Conservation (phyloP, 1,284 basidiomycete genomes). For the Sutorius eximius region DNA sequence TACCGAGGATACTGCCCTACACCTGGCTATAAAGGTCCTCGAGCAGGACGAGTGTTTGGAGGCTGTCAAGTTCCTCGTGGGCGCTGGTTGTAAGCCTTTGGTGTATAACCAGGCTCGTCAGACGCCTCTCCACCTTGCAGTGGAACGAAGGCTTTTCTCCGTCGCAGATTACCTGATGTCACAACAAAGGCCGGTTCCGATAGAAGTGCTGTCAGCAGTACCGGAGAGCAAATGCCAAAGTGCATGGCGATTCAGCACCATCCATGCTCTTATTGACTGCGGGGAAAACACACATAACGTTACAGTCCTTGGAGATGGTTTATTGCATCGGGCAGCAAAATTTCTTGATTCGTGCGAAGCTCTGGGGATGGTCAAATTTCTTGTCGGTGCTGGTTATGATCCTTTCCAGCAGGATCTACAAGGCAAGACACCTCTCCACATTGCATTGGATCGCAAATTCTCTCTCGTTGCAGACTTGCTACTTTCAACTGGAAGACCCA, state of each 20-base stretch:
- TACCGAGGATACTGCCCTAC: not conserved
- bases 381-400: not conserved
- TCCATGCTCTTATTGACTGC: not conserved
- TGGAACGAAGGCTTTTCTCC: too few species aligned
- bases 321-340: not conserved
- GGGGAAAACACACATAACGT: not conserved
- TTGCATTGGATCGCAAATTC: not conserved
- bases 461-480: not conserved
- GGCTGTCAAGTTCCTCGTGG: not conserved
- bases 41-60: not conserved
- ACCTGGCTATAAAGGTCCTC: not conserved
- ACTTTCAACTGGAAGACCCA: not conserved
- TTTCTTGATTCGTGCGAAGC: not conserved
- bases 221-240: not conserved
- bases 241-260: not conserved
- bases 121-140: too few species aligned
- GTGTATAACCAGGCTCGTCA: too few species aligned
- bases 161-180: too few species aligned
- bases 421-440: not conserved
- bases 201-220: too few species aligned
- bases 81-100: not conserved
- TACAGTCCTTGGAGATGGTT: not conserved
- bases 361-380: not conserved
- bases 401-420: not conserved
- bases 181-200: too few species aligned